A percentile compares a stretch with the other conserved stretches of the same genome.
These are phyloP conservation scores for Cantharellus cinnabarinus DNA, from an alignment of 768 basidiomycete species.

Conservation along the genomic window DNA sequence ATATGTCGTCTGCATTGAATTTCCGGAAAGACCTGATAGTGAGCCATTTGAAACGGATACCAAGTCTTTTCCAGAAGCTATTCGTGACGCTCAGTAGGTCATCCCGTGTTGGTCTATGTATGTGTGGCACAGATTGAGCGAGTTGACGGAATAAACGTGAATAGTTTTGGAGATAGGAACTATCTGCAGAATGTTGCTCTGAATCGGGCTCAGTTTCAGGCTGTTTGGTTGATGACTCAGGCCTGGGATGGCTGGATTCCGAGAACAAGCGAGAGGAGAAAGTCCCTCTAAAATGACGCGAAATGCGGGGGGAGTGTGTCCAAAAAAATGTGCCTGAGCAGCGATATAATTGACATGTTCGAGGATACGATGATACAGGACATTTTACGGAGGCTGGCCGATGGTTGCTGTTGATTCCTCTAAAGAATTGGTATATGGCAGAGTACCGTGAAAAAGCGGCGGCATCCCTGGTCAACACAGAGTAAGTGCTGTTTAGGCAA, in stretches of 20 bases:
- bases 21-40: slow-evolving; percentile 84
- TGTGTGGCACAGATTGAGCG: slow-evolving; percentile 52
- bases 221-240: neutral
- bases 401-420: too few relatives aligned
- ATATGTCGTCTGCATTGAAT: slow-evolving; percentile 93
- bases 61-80: slow-evolving; percentile 75
- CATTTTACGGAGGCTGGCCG: too few relatives aligned
- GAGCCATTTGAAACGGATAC: slow-evolving; percentile 94
- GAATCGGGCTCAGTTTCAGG: neutral
- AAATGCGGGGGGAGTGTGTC: too few relatives aligned
- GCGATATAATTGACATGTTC: too few relatives aligned
- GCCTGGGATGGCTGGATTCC: neutral
- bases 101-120: slow-evolving; percentile 54
- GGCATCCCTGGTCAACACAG: too few relatives aligned
- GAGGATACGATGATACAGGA: too few relatives aligned
- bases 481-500: too few relatives aligned
- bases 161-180: slow-evolving; percentile 22
- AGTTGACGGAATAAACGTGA: slow-evolving; percentile 65
- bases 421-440: too few relatives aligned
- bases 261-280: too few relatives aligned
- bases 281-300: too few relatives aligned
- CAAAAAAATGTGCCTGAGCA: too few relatives aligned
- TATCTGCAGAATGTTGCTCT: neutral
- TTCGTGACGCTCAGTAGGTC: slow-evolving; percentile 73
- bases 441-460: too few relatives aligned